phyloP scores from a whole-genome alignment of 202 grass and related monocot species.

The Digitaria exilis region DNA sequence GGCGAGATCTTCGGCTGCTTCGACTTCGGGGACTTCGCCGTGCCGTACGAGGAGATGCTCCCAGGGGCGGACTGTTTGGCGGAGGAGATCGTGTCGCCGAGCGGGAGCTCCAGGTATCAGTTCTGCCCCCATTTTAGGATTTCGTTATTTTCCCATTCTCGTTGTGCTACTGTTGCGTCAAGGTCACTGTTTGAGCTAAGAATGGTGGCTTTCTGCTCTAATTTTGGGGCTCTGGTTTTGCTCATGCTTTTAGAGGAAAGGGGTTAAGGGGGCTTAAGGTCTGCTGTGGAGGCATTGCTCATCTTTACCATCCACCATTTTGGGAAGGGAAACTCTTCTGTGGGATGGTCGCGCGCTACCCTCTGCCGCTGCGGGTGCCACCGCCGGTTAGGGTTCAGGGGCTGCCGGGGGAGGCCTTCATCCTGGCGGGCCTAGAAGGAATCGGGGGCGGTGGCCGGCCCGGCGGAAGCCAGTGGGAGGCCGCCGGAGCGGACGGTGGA shows the following conservation, averaged over 20 bases:
- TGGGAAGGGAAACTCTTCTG: too few relatives aligned
- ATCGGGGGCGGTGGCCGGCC: too few relatives aligned
- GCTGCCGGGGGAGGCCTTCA: too few relatives aligned
- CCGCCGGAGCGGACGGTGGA: too few relatives aligned
- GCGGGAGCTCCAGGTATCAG: conserved; percentile 60
- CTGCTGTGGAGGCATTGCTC: conserved; percentile 2
- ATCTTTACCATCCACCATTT: conserved; percentile 25
- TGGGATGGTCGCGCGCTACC: too few relatives aligned
- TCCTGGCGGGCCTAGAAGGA: too few relatives aligned
- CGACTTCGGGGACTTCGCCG: conserved; percentile 69
- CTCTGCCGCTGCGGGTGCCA: too few relatives aligned
- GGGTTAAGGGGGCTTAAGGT: background rate
- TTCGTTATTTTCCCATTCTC: background rate
- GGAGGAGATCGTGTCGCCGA: conserved; percentile 59
- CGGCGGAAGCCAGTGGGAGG: too few relatives aligned
- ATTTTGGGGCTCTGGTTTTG: background rate
- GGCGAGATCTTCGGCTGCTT: conserved; percentile 74
- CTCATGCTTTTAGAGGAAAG: conserved; percentile 23
- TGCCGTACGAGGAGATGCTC: conserved; percentile 77
- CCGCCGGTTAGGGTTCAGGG: too few relatives aligned
- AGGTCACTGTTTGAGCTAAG: background rate
- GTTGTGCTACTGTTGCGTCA: conserved; percentile 15
- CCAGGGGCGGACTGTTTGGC: conserved; percentile 28
- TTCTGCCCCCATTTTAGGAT: background rate
- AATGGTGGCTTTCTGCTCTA: background rate